phyloP scores from a whole-genome alignment of 2,329 filamentous ascomycete genomes.

The Diaporthe batatas region DNA sequence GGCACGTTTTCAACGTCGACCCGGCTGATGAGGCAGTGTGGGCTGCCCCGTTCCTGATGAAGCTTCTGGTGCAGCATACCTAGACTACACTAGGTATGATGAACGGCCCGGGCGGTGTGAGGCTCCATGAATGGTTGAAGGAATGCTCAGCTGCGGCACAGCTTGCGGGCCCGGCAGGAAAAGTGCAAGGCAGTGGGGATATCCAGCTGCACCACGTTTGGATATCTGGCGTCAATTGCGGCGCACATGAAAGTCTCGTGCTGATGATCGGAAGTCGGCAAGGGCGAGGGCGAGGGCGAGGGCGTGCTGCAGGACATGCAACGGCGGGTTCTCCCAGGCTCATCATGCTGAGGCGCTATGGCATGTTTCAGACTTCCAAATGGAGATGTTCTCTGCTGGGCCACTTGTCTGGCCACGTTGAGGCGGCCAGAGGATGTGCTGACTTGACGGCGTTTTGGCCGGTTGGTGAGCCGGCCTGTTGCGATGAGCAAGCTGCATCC shows the following conservation, averaged over 20 bases:
- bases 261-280: conserved; percentile 4
- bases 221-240: conserved; percentile 29
- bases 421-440: background rate
- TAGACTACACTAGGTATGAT: too few relatives aligned
- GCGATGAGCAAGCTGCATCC: conserved; percentile 2
- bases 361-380: conserved; percentile 32
- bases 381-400: background rate
- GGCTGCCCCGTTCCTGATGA: background rate
- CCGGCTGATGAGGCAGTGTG: background rate
- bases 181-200: background rate
- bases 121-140: conserved; percentile 20
- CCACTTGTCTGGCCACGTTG: background rate
- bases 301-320: conserved; percentile 5
- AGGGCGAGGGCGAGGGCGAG: conserved; percentile 4
- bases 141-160: conserved; percentile 25
- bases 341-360: background rate
- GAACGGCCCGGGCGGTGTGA: conserved; percentile 13
- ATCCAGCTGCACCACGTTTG: background rate
- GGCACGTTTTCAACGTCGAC: too few relatives aligned
- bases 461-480: background rate
- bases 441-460: background rate
- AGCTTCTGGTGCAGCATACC: background rate
- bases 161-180: conserved; percentile 15
- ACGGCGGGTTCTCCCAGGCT: background rate
- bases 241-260: conserved; percentile 2